A percentile compares a stretch with the other conserved stretches of the same genome.
Conservation (phyloP, 768 basidiomycete species). For the Pleurotus tuoliensis region DNA sequence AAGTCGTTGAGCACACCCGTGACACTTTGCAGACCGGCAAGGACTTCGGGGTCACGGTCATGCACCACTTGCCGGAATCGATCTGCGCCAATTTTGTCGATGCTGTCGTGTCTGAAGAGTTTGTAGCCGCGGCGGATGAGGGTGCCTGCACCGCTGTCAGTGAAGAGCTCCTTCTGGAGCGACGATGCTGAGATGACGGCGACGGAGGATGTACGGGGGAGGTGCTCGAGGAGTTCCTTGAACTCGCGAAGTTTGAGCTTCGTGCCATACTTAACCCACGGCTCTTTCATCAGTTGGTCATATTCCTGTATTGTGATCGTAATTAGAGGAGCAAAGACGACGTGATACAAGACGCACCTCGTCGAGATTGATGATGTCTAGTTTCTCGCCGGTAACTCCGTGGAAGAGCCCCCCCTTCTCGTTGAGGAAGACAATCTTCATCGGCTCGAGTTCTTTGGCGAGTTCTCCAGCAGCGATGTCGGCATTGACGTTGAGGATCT, state of each 20-base stretch:
- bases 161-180: constrained; percentile 98
- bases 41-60: constrained; percentile 92
- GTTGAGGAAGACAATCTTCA: constrained; percentile 98
- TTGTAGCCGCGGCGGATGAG: constrained; percentile 98
- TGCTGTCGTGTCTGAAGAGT: constrained; percentile 82
- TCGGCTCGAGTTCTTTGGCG: constrained; percentile 94
- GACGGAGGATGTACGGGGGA: constrained; percentile 96
- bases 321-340: no score
- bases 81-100: constrained; percentile 87
- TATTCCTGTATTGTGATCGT: constrained; percentile 63
- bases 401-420: constrained; percentile 99
- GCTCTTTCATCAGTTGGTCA: constrained; percentile 92
- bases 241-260: constrained; percentile 99
- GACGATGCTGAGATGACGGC: constrained; percentile 93
- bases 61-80: constrained; percentile 92
- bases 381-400: constrained; percentile 93
- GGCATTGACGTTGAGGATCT: constrained; percentile 98
- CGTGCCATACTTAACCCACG: constrained; percentile 99
- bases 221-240: constrained; percentile 97
- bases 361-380: constrained; percentile 95
- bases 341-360: constrained; percentile 51
- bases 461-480: constrained; percentile 98
- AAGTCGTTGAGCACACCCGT: constrained; percentile 82
- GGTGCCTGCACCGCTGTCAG: constrained; percentile 95
- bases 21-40: constrained; percentile 77